Evolutionary conservation across 2,329 filamentous ascomycete species (phyloP).

Genomic region (Fusarium redolens): DNA sequence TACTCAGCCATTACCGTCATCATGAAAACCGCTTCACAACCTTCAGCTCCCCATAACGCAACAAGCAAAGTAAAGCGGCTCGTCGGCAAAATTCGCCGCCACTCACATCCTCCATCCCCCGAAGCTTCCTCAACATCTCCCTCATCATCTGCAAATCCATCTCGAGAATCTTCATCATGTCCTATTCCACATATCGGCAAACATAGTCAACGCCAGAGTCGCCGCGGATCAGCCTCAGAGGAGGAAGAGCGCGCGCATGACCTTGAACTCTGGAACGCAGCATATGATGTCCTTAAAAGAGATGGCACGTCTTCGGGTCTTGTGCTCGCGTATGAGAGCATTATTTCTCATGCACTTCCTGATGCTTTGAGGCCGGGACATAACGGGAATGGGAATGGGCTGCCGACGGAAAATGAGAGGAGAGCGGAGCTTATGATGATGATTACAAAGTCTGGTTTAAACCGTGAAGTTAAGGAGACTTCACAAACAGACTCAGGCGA

Average conservation of each 20-base stretch:
- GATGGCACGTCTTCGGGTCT: conserved; percentile 46
- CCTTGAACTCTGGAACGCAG: conserved; percentile 50
- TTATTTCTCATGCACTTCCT: conserved; percentile 51
- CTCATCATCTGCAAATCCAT: conserved; percentile 23
- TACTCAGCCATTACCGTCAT: neutral
- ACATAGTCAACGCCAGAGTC: conserved; percentile 22
- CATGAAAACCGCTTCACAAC: conserved; percentile 31
- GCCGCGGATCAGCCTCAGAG: conserved; percentile 21
- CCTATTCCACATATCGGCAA: conserved; percentile 20
- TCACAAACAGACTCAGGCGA: conserved; percentile 45
- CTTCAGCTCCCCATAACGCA: conserved; percentile 19
- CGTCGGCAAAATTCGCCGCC: conserved; percentile 39
- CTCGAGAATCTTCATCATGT: conserved; percentile 30
- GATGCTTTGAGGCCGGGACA: conserved; percentile 47
- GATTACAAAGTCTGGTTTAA: conserved; percentile 47
- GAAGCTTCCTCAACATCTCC: conserved; percentile 19
- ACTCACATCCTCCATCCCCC: conserved; percentile 23
- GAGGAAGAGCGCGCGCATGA: conserved; percentile 37
- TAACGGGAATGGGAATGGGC: conserved; percentile 41
- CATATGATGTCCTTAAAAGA: conserved; percentile 50
- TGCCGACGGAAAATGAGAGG: conserved; percentile 39
- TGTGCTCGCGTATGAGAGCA: conserved; percentile 51
- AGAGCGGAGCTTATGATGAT: conserved; percentile 46
- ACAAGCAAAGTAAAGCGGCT: conserved; percentile 37
- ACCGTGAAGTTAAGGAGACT: conserved; percentile 41